phyloP scores from a whole-genome alignment of 2,329 filamentous ascomycete species.

The Clarireedia hainanense region DNA sequence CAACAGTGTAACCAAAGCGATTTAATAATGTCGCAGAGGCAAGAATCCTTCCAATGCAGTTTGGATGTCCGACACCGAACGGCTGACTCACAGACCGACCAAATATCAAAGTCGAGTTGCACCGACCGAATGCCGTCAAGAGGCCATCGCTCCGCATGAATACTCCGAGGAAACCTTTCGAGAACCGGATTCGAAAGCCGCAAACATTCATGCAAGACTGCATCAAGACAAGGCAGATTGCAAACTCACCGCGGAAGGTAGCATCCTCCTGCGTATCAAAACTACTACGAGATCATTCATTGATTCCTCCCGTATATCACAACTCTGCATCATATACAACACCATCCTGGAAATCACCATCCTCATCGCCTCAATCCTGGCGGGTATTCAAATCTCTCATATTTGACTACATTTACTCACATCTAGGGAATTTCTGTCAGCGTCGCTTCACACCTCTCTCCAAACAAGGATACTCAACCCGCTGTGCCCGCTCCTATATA shows the following conservation, averaged over 20 bases:
- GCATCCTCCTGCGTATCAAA: not conserved
- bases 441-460: too few relatives aligned
- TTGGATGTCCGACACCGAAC: too few relatives aligned
- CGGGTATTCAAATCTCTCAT: not conserved
- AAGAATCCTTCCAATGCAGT: too few relatives aligned
- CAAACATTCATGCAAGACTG: slow-evolving; percentile 16
- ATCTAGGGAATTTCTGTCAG: too few relatives aligned
- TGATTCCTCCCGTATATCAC: not conserved
- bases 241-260: not conserved
- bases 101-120: too few relatives aligned
- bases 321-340: not conserved
- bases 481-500: too few relatives aligned
- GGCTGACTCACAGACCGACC: too few relatives aligned
- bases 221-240: slow-evolving; percentile 10
- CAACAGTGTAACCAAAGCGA: too few relatives aligned
- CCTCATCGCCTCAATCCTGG: not conserved
- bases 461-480: too few relatives aligned
- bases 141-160: slow-evolving; percentile 12
- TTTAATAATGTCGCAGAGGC: too few relatives aligned
- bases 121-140: too few relatives aligned
- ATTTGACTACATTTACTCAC: not conserved
- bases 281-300: not conserved
- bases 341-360: not conserved
- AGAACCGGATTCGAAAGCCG: slow-evolving; percentile 11
- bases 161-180: slow-evolving; percentile 27